Conservation (phyloP, 169 alveolate species). For the Plasmodium reichenowi region DNA sequence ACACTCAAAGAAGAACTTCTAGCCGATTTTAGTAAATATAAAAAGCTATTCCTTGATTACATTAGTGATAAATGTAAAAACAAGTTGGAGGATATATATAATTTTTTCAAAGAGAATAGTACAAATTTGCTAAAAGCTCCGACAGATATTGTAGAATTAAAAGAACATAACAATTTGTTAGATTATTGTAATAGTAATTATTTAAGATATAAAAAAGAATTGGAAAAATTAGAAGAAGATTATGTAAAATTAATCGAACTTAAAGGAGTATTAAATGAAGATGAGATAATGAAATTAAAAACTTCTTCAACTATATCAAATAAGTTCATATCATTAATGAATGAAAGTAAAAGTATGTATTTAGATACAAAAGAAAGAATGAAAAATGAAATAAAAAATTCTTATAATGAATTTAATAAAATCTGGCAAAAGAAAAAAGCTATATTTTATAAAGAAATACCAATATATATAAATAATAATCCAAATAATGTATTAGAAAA, state of each 20-base stretch:
- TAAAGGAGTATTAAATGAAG: conserved; percentile 77
- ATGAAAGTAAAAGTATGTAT: conserved; percentile 69
- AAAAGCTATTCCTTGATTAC: conserved; percentile 35
- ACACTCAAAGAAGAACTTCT: conserved; percentile 56
- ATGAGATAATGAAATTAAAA: conserved; percentile 74
- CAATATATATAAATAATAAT: conserved; percentile 48
- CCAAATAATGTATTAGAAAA: conserved; percentile 45
- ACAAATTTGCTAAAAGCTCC: conserved; percentile 50
- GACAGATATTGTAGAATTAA: conserved; percentile 34
- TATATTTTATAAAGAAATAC: conserved; percentile 72
- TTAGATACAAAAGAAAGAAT: conserved; percentile 74
- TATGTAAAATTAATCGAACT: conserved; percentile 66
- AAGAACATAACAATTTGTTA: conserved; percentile 40
- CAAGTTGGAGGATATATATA: conserved; percentile 54
- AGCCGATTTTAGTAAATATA: conserved; percentile 43
- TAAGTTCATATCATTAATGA: conserved; percentile 52
- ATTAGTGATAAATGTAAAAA: conserved; percentile 64
- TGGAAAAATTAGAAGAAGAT: conserved; percentile 66
- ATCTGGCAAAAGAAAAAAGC: conserved; percentile 72
- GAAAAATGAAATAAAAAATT: conserved; percentile 75
- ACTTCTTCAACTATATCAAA: conserved; percentile 47
- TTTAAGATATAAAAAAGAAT: conserved; percentile 33
- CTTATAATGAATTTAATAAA: conserved; percentile 73
- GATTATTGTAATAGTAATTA: conserved; percentile 63
- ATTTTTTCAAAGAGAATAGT: conserved; percentile 65